Conservation (phyloP, 192 early-diverging fungal genomes). For the Podila verticillata region DNA sequence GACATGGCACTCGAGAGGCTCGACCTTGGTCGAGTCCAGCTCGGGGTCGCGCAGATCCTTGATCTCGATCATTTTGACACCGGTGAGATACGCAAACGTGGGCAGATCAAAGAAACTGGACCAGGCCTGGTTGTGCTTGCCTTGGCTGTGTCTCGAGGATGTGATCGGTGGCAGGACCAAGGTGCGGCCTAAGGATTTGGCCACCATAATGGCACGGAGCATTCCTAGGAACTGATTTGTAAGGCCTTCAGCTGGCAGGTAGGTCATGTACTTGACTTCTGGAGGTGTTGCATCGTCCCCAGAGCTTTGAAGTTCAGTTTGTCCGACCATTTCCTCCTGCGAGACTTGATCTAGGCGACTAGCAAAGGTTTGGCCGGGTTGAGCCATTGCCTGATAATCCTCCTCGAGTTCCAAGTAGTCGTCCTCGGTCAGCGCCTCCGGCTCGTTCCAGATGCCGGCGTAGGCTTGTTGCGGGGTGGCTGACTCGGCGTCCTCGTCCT, state of each 20-base stretch:
- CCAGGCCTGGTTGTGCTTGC: conserved; percentile 32
- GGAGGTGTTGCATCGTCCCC: neutral
- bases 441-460: conserved; percentile 24
- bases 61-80: conserved; percentile 26
- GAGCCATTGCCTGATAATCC: conserved; percentile 1
- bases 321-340: neutral
- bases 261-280: conserved; percentile 23
- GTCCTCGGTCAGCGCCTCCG: conserved; percentile 19
- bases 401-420: conserved; percentile 37
- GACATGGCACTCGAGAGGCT: conserved; percentile 33
- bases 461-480: conserved; percentile 17
- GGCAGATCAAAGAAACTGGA: conserved; percentile 39
- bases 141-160: neutral
- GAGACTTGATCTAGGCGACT: neutral
- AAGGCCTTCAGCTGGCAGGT: conserved; percentile 23
- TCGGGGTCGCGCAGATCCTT: conserved; percentile 11
- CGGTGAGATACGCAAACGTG: conserved; percentile 37
- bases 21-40: neutral
- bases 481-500: neutral
- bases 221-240: conserved; percentile 36
- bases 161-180: conserved; percentile 39
- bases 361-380: neutral
- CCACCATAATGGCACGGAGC: conserved; percentile 38
- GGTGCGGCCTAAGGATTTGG: conserved; percentile 27
- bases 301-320: neutral